Conservation (phyloP, 2,329 filamentous ascomycete species). For the Penicillium sp. region DNA sequence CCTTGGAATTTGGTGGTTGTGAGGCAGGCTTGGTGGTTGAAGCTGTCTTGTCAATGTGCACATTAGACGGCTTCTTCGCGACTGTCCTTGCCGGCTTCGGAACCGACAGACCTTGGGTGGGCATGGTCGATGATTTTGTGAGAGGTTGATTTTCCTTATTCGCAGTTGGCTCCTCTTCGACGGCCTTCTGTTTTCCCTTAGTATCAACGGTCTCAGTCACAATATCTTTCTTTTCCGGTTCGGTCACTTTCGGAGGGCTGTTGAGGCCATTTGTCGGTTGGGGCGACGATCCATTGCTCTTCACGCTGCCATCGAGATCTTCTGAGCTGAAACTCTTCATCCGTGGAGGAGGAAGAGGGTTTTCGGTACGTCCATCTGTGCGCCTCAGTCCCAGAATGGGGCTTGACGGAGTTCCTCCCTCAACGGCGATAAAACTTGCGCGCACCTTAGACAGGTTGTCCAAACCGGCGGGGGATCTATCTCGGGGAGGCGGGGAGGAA, state of each 20-base stretch:
- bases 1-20: slow-evolving; percentile 30
- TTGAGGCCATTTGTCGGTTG: slow-evolving; percentile 30
- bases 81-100: slow-evolving; percentile 32
- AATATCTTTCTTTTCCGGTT: slow-evolving; percentile 20
- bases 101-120: slow-evolving; percentile 16
- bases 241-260: slow-evolving; percentile 23
- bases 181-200: slow-evolving; percentile 2
- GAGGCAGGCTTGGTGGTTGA: slow-evolving; percentile 21
- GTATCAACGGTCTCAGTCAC: slow-evolving; percentile 15
- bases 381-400: slow-evolving; percentile 50
- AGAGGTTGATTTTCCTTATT: slow-evolving; percentile 28
- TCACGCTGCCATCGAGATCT: slow-evolving; percentile 37
- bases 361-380: slow-evolving; percentile 42
- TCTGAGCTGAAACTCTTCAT: slow-evolving; percentile 38
- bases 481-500: slow-evolving; percentile 69
- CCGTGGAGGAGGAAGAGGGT: slow-evolving; percentile 32
- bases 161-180: slow-evolving; percentile 18
- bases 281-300: slow-evolving; percentile 31
- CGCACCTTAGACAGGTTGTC: slow-evolving; percentile 71
- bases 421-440: slow-evolving; percentile 75
- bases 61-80: slow-evolving; percentile 39
- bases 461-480: slow-evolving; percentile 65
- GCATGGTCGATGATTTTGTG: slow-evolving; percentile 9
- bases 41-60: slow-evolving; percentile 33
- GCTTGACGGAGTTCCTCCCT: slow-evolving; percentile 53